Percentiles rank a stretch among this genome's conserved stretches.
Evolutionary conservation across 2,329 filamentous ascomycete genomes (phyloP).

Genomic region (Cryphonectria radicalis): DNA sequence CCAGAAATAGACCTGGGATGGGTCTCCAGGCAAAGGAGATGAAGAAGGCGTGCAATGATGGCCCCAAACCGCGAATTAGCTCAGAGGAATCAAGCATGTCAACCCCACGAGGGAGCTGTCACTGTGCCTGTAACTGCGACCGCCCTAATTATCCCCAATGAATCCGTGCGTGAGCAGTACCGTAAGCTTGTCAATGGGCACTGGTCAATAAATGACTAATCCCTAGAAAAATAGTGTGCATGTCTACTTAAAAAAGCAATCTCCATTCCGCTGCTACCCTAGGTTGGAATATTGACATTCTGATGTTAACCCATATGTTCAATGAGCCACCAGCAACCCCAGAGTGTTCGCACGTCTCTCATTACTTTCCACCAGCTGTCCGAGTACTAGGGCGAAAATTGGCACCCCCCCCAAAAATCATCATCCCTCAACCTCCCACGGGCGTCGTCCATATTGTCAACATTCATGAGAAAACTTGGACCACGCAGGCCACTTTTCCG

Average conservation of each 20-base stretch:
- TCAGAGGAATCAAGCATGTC: neutral
- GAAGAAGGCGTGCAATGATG: neutral
- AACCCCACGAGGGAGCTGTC: neutral
- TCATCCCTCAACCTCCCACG: neutral
- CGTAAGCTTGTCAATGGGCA: neutral
- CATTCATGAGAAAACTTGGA: neutral
- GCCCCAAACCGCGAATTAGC: neutral
- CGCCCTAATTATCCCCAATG: neutral
- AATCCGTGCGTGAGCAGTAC: neutral
- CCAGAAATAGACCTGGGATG: conserved; percentile 37
- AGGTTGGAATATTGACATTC: neutral
- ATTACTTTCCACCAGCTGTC: neutral
- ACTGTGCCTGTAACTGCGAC: neutral
- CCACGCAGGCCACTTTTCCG: neutral
- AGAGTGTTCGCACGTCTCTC: neutral
- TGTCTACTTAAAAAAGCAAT: neutral
- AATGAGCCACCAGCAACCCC: neutral
- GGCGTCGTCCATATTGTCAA: neutral
- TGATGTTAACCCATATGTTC: neutral
- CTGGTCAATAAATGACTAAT: neutral
- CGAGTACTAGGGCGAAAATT: neutral
- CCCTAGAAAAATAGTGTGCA: neutral
- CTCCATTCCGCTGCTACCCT: neutral
- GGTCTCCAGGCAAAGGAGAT: neutral
- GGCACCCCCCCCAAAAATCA: neutral